These are phyloP conservation scores for Trichosanthes cucumerina DNA, from an alignment of 306 rosid genomes.

Conservation along the genomic window DNA sequence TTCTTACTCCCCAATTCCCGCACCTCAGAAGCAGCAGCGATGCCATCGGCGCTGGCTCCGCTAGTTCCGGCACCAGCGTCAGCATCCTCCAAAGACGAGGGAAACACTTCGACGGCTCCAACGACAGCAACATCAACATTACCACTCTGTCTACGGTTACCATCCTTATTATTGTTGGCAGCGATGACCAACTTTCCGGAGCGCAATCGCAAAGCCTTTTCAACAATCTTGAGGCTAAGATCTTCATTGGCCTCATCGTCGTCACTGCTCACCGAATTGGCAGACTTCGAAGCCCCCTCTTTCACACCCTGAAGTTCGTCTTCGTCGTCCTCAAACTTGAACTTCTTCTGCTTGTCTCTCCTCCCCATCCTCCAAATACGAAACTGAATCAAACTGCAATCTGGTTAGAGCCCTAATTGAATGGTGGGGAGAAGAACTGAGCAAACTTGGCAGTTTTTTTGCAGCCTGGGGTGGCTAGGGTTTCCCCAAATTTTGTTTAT, in stretches of 20 bases:
- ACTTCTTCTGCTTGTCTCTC: conserved; percentile 34
- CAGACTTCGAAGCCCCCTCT: conserved; percentile 12
- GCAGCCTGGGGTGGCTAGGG: not conserved
- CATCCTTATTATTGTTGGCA: not conserved
- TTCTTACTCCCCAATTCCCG: conserved; percentile 14
- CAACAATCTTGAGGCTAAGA: conserved; percentile 51
- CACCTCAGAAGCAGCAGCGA: not conserved
- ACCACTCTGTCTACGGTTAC: not conserved
- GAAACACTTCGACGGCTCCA: not conserved
- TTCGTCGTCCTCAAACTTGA: conserved; percentile 21
- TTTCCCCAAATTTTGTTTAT: not conserved
- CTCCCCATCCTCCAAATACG: conserved; percentile 29
- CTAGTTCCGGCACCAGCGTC: not conserved
- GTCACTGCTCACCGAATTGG: conserved; percentile 19
- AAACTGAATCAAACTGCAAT: conserved; percentile 1
- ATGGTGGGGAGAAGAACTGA: not conserved
- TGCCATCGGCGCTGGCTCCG: not conserved
- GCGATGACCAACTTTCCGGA: conserved; percentile 17
- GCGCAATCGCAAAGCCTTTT: conserved; percentile 47
- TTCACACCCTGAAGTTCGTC: conserved; percentile 5
- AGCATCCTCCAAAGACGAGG: conserved; percentile 12
- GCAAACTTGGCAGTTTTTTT: not conserved
- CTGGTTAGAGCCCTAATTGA: not conserved
- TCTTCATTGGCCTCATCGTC: conserved; percentile 79
- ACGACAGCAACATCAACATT: not conserved